Evolutionary conservation across 305 asterid species (phyloP).

Genomic region (Solanum hybrid): DNA sequence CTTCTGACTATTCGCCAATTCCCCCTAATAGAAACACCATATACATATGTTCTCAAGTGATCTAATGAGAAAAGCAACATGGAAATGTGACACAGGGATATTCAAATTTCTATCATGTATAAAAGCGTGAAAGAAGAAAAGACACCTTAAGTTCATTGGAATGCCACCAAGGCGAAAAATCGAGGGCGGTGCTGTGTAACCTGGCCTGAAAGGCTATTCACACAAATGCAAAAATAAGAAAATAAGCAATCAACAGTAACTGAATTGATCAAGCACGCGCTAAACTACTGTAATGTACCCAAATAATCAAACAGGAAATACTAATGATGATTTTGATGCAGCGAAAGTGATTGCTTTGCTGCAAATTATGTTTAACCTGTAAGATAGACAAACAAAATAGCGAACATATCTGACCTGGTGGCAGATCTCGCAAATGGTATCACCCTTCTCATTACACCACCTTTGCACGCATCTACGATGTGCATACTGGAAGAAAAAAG

Average conservation of each 20-base stretch:
- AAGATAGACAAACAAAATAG: neutral
- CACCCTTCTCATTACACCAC: constrained; percentile 99
- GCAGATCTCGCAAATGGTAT: constrained; percentile 87
- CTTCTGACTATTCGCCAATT: constrained; percentile 84
- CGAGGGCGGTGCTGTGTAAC: constrained; percentile 92
- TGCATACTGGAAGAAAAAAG: constrained; percentile 59
- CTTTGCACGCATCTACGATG: constrained; percentile 86
- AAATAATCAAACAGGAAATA: neutral
- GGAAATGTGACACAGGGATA: neutral
- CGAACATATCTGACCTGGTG: constrained; percentile 52
- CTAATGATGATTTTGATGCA: neutral
- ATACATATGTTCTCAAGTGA: neutral
- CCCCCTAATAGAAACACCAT: constrained; percentile 44
- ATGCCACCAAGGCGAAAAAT: constrained; percentile 69
- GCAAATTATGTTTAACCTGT: neutral
- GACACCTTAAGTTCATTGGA: constrained; percentile 75
- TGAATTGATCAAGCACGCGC: neutral
- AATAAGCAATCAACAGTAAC: neutral
- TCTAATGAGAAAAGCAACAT: neutral
- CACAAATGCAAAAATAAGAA: neutral
- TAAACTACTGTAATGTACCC: neutral
- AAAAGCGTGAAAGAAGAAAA: neutral
- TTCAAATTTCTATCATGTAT: neutral
- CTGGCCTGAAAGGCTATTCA: constrained; percentile 79
- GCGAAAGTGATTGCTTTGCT: neutral